Percentiles rank a stretch among this genome's conserved stretches.
Conservation (phyloP, 1,284 basidiomycete species). For the Coniophora puteana region DNA sequence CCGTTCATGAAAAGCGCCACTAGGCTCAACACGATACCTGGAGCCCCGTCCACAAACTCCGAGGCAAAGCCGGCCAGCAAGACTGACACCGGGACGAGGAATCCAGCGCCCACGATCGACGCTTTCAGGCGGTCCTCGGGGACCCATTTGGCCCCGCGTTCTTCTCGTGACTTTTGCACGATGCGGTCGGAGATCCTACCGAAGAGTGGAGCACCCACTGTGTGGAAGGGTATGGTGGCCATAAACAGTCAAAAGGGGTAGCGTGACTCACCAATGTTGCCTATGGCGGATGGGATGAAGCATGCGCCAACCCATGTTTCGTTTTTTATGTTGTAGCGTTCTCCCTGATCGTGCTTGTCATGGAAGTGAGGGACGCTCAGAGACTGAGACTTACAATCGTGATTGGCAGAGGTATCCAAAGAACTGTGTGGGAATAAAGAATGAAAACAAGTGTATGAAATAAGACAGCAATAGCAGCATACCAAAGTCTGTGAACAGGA, state of each 20-base stretch:
- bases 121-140: constrained; percentile 23
- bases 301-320: constrained; percentile 9
- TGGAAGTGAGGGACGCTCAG: neutral
- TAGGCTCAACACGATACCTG: constrained; percentile 17
- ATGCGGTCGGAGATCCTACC: constrained; percentile 20
- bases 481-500: constrained; percentile 1
- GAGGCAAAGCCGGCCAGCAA: constrained; percentile 14
- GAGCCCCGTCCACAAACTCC: constrained; percentile 14
- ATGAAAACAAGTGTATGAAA: neutral
- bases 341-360: constrained; percentile 5
- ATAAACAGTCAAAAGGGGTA: neutral
- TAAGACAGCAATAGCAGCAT: neutral
- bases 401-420: constrained; percentile 5
- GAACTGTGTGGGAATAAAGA: neutral
- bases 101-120: constrained; percentile 13
- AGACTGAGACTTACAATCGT: constrained; percentile 6
- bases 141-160: constrained; percentile 18
- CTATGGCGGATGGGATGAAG: constrained; percentile 10
- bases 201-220: constrained; percentile 11
- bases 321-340: constrained; percentile 8
- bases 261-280: constrained; percentile 6
- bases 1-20: constrained; percentile 17
- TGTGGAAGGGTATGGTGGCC: neutral
- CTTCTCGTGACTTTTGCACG: constrained; percentile 11
- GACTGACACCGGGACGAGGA: constrained; percentile 19